phyloP scores from a whole-genome alignment of 2,329 filamentous ascomycete genomes.

The Monosporascus cannonballus region DNA sequence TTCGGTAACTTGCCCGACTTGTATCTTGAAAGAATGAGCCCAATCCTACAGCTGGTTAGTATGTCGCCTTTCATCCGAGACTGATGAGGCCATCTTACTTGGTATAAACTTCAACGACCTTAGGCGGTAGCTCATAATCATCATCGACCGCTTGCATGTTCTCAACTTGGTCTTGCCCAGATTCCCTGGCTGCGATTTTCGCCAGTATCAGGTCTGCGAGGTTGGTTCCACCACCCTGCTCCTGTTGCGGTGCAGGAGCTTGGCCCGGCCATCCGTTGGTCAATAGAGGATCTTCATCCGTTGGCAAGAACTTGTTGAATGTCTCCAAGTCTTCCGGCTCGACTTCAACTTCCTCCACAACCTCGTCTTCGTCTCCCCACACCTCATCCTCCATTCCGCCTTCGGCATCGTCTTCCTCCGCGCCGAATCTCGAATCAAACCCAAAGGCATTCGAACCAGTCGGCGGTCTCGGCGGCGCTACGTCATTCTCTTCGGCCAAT shows the following conservation, averaged over 20 bases:
- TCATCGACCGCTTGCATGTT: conserved; percentile 63
- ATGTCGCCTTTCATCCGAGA: conserved; percentile 2
- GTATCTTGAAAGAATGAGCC: conserved; percentile 82
- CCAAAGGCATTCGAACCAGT: conserved; percentile 62
- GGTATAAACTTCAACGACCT: conserved; percentile 89
- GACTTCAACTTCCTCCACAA: conserved; percentile 68
- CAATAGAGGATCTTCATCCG: conserved; percentile 64
- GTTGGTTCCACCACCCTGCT: conserved; percentile 58
- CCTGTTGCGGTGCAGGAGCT: conserved; percentile 35
- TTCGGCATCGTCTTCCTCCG: conserved; percentile 43
- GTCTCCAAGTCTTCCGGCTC: conserved; percentile 84
- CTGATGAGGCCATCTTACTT: conserved; percentile 50
- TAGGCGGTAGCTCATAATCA: conserved; percentile 78
- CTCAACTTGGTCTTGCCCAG: conserved; percentile 44
- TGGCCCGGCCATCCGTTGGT: conserved; percentile 55
- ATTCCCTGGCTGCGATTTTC: conserved; percentile 90
- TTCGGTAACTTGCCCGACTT: conserved; percentile 96
- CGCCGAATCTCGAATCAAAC: conserved; percentile 70
- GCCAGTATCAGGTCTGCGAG: conserved; percentile 88
- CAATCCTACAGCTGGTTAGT: conserved; percentile 51
- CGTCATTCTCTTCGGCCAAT: conserved; percentile 73
- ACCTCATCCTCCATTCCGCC: conserved; percentile 50
- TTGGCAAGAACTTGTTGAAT: conserved; percentile 84
- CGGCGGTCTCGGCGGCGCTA: conserved; percentile 33
- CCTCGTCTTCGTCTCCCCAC: conserved; percentile 74